phyloP scores from a whole-genome alignment of 148 eudicot species.

The Fagopyrum tataricum region DNA sequence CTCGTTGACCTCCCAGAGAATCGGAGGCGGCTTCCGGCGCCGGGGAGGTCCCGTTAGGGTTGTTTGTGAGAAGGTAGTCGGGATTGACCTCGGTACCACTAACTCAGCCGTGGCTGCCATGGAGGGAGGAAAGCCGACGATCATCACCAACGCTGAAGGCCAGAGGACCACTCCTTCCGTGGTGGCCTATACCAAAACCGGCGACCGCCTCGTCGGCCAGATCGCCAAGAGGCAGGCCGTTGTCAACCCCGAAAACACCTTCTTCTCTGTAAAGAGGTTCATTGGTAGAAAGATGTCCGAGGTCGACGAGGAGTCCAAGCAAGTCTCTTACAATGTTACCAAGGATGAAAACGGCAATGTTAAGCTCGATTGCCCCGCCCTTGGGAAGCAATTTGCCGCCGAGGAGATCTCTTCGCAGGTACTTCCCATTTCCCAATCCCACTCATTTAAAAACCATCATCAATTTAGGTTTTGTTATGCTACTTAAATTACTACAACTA shows the following conservation, averaged over 20 bases:
- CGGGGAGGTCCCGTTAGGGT: constrained; percentile 41
- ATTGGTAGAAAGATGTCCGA: constrained; percentile 39
- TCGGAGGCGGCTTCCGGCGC: constrained; percentile 19
- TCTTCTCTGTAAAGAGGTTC: constrained; percentile 37
- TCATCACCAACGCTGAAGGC: constrained; percentile 56
- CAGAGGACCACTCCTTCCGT: constrained; percentile 72
- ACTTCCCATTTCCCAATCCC: neutral
- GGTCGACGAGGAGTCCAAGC: constrained; percentile 64
- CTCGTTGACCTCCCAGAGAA: neutral
- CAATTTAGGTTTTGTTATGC: no score
- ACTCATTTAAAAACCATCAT: neutral
- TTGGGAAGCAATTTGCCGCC: constrained; percentile 45
- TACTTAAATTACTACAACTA: no score
- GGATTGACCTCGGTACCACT: constrained; percentile 65
- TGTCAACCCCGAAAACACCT: constrained; percentile 45
- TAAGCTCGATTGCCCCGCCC: constrained; percentile 37
- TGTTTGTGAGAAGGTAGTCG: constrained; percentile 59
- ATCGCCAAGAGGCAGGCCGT: constrained; percentile 54
- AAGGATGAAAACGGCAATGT: constrained; percentile 69
- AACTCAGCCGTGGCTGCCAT: constrained; percentile 76
- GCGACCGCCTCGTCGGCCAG: constrained; percentile 57
- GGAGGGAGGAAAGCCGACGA: constrained; percentile 73
- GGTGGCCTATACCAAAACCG: constrained; percentile 47
- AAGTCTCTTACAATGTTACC: constrained; percentile 56
- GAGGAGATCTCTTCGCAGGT: constrained; percentile 83